Evolutionary conservation across 1,284 basidiomycete genomes (phyloP).

Genomic region (Xerocomus minutiporus): DNA sequence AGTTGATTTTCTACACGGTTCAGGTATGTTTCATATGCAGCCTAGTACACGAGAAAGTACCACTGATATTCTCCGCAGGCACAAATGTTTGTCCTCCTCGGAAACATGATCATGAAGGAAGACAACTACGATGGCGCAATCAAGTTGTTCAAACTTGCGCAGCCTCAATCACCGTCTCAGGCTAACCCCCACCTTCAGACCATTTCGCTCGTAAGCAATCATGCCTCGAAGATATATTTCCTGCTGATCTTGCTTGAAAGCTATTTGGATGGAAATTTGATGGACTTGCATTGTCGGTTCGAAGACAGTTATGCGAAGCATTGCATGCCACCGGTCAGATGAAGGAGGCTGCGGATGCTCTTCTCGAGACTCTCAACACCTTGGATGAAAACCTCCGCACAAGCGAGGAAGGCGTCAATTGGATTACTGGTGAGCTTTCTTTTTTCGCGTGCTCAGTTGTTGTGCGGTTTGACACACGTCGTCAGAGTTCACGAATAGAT

Average conservation of each 20-base stretch:
- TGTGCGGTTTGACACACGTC: neutral
- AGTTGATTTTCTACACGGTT: neutral
- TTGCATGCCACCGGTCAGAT: neutral
- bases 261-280: slow-evolving; percentile 5
- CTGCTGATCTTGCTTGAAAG: neutral
- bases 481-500: slow-evolving; percentile 7
- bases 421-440: slow-evolving; percentile 1
- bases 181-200: neutral
- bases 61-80: slow-evolving; percentile 2
- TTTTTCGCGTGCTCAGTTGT: neutral
- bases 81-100: slow-evolving; percentile 1
- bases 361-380: neutral
- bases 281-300: slow-evolving; percentile 1
- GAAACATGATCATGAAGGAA: neutral
- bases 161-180: neutral
- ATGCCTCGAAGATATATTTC: neutral
- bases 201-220: slow-evolving; percentile 4
- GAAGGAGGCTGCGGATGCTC: slow-evolving; percentile 2
- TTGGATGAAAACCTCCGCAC: neutral
- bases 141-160: slow-evolving; percentile 1
- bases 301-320: slow-evolving; percentile 1
- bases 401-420: neutral
- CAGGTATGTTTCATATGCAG: neutral
- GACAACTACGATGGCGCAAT: slow-evolving; percentile 3
- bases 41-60: neutral